Percentiles rank a stretch among this genome's conserved stretches.
Evolutionary conservation across 2,329 filamentous ascomycete genomes (phyloP).

Genomic region (Diaporthe sp.): DNA sequence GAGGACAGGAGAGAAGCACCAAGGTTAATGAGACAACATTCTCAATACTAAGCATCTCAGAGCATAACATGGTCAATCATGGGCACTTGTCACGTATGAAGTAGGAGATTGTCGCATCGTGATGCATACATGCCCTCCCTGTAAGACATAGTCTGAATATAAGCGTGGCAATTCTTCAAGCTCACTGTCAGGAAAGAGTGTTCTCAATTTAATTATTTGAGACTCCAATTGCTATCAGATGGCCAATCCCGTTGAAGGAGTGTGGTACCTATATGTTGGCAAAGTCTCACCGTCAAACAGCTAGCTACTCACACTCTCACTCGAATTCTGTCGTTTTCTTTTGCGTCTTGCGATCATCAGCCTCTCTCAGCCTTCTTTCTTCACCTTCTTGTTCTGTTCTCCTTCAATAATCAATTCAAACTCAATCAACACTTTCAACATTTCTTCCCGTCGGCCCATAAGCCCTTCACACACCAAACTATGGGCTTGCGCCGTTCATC

Average conservation of each 20-base stretch:
- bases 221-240: conserved; percentile 39
- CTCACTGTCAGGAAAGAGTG: not conserved
- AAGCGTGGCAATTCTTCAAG: not conserved
- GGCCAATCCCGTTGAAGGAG: conserved; percentile 38
- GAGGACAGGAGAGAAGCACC: not conserved
- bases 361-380: conserved; percentile 22
- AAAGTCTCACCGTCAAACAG: conserved; percentile 28
- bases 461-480: conserved; percentile 26
- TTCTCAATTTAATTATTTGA: not conserved
- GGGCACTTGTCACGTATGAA: not conserved
- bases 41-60: not conserved
- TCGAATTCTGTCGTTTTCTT: conserved; percentile 23
- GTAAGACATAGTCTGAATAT: not conserved
- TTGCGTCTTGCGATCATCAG: conserved; percentile 39
- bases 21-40: not conserved
- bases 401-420: not conserved
- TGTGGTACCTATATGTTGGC: conserved; percentile 28
- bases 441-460: conserved; percentile 16
- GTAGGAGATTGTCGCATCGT: not conserved
- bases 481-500: conserved; percentile 34
- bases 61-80: not conserved
- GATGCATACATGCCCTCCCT: not conserved
- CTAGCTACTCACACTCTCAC: not conserved
- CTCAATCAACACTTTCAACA: not conserved
- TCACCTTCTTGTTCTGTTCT: not conserved